phyloP scores from a whole-genome alignment of 2,329 filamentous ascomycete species.

The Proliferodiscus dingleyae region DNA sequence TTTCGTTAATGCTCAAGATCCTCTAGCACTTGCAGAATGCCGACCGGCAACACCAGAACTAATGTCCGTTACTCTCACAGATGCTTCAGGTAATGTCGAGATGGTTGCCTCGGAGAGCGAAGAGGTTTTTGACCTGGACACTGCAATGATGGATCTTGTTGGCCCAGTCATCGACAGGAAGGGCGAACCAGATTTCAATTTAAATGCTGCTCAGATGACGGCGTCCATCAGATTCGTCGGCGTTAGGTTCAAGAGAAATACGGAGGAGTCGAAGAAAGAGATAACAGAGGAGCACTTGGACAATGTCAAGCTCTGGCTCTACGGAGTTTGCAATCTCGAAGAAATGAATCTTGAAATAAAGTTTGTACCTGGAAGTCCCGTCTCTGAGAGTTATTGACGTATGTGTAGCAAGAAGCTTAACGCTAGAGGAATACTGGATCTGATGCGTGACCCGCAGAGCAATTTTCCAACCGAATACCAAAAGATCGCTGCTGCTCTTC shows the following conservation, averaged over 20 bases:
- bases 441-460: not conserved
- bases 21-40: too few relatives aligned
- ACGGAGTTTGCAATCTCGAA: not conserved
- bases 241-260: not conserved
- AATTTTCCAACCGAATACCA: not conserved
- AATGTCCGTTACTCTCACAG: too few relatives aligned
- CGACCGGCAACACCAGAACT: too few relatives aligned
- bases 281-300: not conserved
- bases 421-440: not conserved
- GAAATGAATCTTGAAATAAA: not conserved
- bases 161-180: not conserved
- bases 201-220: not conserved
- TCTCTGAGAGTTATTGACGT: not conserved
- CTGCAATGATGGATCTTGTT: not conserved
- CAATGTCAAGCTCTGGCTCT: not conserved
- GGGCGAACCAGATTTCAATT: not conserved
- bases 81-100: too few relatives aligned
- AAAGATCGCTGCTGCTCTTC: slow-evolving; percentile 1
- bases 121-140: not conserved
- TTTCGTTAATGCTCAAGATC: too few relatives aligned
- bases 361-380: not conserved
- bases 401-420: not conserved
- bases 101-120: not conserved
- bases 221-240: not conserved
- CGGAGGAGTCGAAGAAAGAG: not conserved